Base-by-base conservation (phyloP, 305 asterid genomes). In the Caryopteris hybrid region DNA sequence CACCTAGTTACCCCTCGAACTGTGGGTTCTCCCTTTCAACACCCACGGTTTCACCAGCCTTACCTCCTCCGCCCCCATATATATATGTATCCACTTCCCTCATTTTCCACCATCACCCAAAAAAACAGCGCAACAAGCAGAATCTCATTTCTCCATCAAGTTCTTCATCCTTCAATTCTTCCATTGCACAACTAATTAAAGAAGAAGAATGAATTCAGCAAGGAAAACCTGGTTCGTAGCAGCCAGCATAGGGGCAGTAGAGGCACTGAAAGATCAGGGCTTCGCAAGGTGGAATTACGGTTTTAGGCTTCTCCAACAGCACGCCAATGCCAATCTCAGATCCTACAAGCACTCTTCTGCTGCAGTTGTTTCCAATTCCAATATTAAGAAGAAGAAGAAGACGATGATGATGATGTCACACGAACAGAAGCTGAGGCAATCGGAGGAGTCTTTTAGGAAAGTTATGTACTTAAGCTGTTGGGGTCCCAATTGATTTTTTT, bases 261-360 rank as follows among this genome's bases (percentile, higher is more conserved):
- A 80, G 48, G 88, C 87, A 5, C 39, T 82, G 72, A 82, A 82
- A 27, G 88, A 86, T 77, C 90, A 50, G 89, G 89, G 2, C 56
- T 80, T 46, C 76, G 83, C 76, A 53, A 71, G 89, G 59, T 86
- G 92, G 92, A 85, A 83, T 14, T 76, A 77, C 31, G 77, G 67
- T 46, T 58, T 81, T 25, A 72, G 84, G 9, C 1, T 48, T 1
- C 0, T 73, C 1, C 79, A 79, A 4, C 84, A 79, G 20, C 77
- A 68, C 20, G 79, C 77, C 13, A 79, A 74, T 29, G 16, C 45
- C 21, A 76, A 63, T 50, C 43, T 82, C 59, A 64, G 76, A 27
- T 59, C 78, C 1, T 25, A 51, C 0, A 65, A 34, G 36, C 9
- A 75, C 12, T 23, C 74, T 9, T 51, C 83, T 0, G 20, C 76